phyloP scores from a whole-genome alignment of 208 protist genomes.

The Leishmania lainsoni region DNA sequence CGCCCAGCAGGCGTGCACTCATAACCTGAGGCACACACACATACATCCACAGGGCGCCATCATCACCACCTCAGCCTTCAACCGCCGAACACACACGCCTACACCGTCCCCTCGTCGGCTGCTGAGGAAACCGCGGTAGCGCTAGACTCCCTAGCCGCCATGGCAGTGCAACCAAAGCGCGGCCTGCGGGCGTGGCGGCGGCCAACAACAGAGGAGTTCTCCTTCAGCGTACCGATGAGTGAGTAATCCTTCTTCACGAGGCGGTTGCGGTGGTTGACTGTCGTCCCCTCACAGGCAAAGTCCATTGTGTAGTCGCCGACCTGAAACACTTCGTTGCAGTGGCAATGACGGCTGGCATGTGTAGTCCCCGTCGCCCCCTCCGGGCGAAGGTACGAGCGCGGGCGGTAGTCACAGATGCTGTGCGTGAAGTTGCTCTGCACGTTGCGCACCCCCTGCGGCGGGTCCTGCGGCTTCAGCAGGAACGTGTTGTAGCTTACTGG shows the following conservation, averaged over 20 bases:
- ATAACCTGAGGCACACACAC: background rate
- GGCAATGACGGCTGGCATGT: slow-evolving; percentile 74
- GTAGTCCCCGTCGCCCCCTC: slow-evolving; percentile 30
- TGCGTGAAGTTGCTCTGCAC: slow-evolving; percentile 81
- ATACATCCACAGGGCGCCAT: background rate
- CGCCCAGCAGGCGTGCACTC: background rate
- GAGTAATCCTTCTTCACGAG: slow-evolving; percentile 58
- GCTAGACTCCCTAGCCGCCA: background rate
- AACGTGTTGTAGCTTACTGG: slow-evolving; percentile 80
- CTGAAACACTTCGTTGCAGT: slow-evolving; percentile 88
- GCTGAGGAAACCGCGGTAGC: slow-evolving; percentile 9
- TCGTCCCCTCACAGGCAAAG: slow-evolving; percentile 51
- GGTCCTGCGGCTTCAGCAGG: slow-evolving; percentile 63
- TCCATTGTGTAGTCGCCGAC: slow-evolving; percentile 89
- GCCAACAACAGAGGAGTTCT: slow-evolving; percentile 73
- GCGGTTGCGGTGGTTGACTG: slow-evolving; percentile 76
- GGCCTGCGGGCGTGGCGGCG: slow-evolving; percentile 59
- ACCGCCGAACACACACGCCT: slow-evolving; percentile 5
- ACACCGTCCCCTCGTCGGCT: slow-evolving; percentile 9
- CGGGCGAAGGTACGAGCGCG: slow-evolving; percentile 68
- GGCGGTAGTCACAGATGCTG: slow-evolving; percentile 71
- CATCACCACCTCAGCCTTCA: background rate
- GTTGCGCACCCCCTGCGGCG: slow-evolving; percentile 59
- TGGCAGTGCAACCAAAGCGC: slow-evolving; percentile 47
- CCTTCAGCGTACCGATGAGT: slow-evolving; percentile 51